Percentiles rank a stretch among this genome's conserved stretches.
phyloP scores from a whole-genome alignment of 2,329 filamentous ascomycete species.

The Alternaria sp. region DNA sequence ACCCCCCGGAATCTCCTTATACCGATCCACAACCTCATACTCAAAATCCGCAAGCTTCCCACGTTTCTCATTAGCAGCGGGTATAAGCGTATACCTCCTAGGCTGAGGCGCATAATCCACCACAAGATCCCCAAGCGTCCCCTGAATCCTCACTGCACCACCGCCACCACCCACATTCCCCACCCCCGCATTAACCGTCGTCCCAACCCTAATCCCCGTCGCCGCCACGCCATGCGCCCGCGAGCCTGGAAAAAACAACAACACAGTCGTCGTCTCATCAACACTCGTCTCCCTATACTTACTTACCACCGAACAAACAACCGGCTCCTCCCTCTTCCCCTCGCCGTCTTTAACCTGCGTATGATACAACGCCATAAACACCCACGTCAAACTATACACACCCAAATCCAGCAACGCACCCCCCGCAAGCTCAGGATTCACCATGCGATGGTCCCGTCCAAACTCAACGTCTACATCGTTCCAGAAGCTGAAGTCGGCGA shows the following conservation, averaged over 20 bases:
- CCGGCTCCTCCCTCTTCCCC: constrained; percentile 69
- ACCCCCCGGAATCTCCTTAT: constrained; percentile 59
- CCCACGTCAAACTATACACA: constrained; percentile 88
- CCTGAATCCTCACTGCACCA: constrained; percentile 76
- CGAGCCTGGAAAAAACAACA: constrained; percentile 72
- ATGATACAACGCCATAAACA: constrained; percentile 88
- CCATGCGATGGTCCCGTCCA: constrained; percentile 71
- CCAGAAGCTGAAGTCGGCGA: constrained; percentile 67
- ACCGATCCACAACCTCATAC: constrained; percentile 51
- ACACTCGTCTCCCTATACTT: constrained; percentile 72
- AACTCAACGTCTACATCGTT: constrained; percentile 67
- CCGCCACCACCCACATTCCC: constrained; percentile 61
- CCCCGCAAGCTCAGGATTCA: constrained; percentile 85
- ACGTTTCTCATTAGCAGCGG: constrained; percentile 70
- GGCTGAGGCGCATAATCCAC: constrained; percentile 75
- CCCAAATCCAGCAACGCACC: constrained; percentile 85
- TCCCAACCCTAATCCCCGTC: constrained; percentile 51
- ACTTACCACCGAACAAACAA: constrained; percentile 70
- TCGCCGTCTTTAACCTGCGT: constrained; percentile 65
- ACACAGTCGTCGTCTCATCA: constrained; percentile 77
- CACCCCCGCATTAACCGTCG: constrained; percentile 62
- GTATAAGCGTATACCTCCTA: constrained; percentile 69
- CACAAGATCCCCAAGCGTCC: constrained; percentile 80
- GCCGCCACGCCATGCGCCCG: constrained; percentile 74
- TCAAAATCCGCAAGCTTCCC: constrained; percentile 58